These are phyloP conservation scores for Fagus sylvatica DNA, from an alignment of 306 rosid genomes.

Conservation along the genomic window DNA sequence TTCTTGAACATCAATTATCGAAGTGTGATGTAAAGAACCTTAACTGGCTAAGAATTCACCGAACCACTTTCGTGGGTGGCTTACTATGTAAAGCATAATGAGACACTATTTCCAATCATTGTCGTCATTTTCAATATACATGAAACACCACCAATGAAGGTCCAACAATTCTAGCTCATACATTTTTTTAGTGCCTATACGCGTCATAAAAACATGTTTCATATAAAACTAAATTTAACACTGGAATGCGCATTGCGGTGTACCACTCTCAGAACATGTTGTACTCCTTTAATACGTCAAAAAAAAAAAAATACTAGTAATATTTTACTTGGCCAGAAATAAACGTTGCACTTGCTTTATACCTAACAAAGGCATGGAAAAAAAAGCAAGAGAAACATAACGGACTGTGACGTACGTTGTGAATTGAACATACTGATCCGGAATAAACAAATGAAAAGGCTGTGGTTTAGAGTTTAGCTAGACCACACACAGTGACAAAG, in stretches of 20 bases:
- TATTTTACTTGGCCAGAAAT: background rate
- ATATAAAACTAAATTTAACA: background rate
- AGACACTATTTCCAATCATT: constrained; percentile 33
- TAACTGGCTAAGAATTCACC: background rate
- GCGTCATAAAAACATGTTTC: background rate
- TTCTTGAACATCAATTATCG: too few species aligned
- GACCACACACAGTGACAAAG: background rate
- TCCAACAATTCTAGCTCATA: background rate
- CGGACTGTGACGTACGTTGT: background rate
- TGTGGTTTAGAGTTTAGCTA: background rate
- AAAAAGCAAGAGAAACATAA: too few species aligned
- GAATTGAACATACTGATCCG: background rate
- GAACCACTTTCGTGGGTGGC: background rate
- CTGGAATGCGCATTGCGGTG: constrained; percentile 4
- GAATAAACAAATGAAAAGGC: background rate
- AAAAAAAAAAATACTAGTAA: background rate
- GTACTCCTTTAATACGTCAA: background rate
- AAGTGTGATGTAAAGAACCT: background rate
- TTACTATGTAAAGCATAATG: background rate
- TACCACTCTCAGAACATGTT: constrained; percentile 16
- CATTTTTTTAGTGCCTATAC: background rate
- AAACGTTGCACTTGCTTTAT: background rate
- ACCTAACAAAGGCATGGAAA: background rate
- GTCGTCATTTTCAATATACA: constrained; percentile 15
- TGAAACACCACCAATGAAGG: background rate